A percentile compares a stretch with the other conserved stretches of the same genome.
phyloP scores from a whole-genome alignment of 2,329 filamentous ascomycete species.

The Fusarium sp. region DNA sequence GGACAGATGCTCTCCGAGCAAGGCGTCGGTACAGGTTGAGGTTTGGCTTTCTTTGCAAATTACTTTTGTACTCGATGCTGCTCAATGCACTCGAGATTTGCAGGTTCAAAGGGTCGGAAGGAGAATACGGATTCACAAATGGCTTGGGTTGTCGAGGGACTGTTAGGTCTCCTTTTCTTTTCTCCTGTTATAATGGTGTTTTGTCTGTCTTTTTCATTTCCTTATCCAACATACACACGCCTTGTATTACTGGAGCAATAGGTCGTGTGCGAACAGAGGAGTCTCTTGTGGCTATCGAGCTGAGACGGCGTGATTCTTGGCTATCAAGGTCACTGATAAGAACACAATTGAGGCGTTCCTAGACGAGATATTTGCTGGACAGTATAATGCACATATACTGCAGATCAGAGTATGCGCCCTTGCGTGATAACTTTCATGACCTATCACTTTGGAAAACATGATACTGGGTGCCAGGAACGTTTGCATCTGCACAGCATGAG shows the following conservation, averaged over 20 bases:
- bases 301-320: background rate
- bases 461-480: constrained; percentile 6
- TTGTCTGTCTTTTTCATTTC: background rate
- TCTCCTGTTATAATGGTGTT: constrained; percentile 1
- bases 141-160: background rate
- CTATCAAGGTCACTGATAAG: background rate
- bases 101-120: background rate
- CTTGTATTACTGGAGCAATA: background rate
- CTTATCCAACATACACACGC: constrained; percentile 18
- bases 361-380: background rate
- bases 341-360: background rate
- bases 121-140: background rate
- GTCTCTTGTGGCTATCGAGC: background rate
- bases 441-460: background rate
- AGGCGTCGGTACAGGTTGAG: background rate
- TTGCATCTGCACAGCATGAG: constrained; percentile 14
- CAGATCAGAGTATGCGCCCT: background rate
- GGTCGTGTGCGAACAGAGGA: constrained; percentile 5
- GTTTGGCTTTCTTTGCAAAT: background rate
- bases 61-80: background rate
- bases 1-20: background rate
- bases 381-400: background rate
- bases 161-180: background rate
- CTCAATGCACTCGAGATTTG: background rate
- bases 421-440: constrained; percentile 5